Percentiles rank a stretch among this genome's conserved stretches.
phyloP scores from a whole-genome alignment of 768 basidiomycete species.

The Steccherinum ochraceum region DNA sequence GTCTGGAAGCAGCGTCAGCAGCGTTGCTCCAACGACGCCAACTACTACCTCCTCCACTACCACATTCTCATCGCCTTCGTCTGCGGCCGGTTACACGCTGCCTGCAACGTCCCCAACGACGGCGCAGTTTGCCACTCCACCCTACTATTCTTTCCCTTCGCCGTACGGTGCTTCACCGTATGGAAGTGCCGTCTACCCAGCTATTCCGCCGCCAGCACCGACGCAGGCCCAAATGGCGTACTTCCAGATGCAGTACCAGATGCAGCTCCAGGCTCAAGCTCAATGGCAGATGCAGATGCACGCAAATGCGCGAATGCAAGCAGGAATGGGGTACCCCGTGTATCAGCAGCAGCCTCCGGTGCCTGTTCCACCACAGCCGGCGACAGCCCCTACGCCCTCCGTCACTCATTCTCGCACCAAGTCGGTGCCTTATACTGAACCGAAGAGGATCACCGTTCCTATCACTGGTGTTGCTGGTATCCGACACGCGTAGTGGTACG shows the following conservation, averaged over 20 bases:
- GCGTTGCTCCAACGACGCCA: slow-evolving; percentile 1
- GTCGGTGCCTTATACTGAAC: background rate
- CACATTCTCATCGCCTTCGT: slow-evolving; percentile 3
- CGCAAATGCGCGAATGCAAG: background rate
- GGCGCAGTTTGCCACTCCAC: background rate
- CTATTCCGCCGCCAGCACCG: too few species aligned
- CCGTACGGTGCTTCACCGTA: slow-evolving; percentile 5
- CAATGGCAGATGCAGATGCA: slow-evolving; percentile 13
- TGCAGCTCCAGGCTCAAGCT: slow-evolving; percentile 6
- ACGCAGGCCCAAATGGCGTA: slow-evolving; percentile 1
- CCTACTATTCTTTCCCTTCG: background rate
- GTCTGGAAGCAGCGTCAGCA: slow-evolving; percentile 12
- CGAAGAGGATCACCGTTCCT: background rate
- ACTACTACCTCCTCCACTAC: slow-evolving; percentile 5
- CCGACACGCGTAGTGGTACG: background rate
- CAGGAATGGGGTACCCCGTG: background rate
- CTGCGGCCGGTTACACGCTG: background rate
- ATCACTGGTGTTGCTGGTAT: background rate
- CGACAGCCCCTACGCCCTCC: too few species aligned
- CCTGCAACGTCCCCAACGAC: slow-evolving; percentile 4
- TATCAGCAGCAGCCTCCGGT: background rate
- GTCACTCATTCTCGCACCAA: background rate
- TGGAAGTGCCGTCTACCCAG: background rate
- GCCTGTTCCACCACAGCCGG: background rate
- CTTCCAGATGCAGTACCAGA: slow-evolving; percentile 11